Conservation (phyloP, 2,329 filamentous ascomycete genomes). For the Colletotrichum zoysiae region DNA sequence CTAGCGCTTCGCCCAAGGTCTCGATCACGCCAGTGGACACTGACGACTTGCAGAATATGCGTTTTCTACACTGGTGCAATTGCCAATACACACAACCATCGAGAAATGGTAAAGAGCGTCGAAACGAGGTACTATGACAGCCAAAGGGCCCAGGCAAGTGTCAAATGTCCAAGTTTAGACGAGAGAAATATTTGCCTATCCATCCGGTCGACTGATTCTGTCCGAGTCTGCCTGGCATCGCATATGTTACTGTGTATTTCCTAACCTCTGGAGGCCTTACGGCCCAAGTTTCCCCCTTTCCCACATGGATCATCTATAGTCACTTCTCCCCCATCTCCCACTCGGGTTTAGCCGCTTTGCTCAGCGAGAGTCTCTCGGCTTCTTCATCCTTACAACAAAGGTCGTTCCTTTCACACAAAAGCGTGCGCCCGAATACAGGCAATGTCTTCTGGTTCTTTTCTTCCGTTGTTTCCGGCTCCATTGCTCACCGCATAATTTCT, state of each 20-base stretch:
- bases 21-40: not conserved
- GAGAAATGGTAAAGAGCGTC: not conserved
- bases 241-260: conserved; percentile 32
- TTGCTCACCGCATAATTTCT: conserved; percentile 81
- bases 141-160: not conserved
- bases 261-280: conserved; percentile 11
- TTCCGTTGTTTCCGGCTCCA: not conserved
- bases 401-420: not conserved
- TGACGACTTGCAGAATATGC: not conserved
- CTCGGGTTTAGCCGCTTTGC: not conserved
- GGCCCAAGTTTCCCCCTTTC: conserved; percentile 11
- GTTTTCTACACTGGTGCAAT: not conserved
- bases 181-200: conserved; percentile 30
- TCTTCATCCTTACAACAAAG: conserved; percentile 5
- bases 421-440: not conserved
- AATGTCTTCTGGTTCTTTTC: conserved; percentile 10
- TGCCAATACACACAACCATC: not conserved
- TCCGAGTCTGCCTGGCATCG: conserved; percentile 19
- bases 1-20: not conserved
- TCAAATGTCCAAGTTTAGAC: conserved; percentile 9
- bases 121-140: not conserved
- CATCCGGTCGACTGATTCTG: conserved; percentile 20
- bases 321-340: not conserved
- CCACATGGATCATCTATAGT: conserved; percentile 24
- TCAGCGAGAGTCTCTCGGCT: not conserved